Evolutionary conservation across 2,329 filamentous ascomycete genomes (phyloP).

Genomic region (Epichloe brachyelytri): DNA sequence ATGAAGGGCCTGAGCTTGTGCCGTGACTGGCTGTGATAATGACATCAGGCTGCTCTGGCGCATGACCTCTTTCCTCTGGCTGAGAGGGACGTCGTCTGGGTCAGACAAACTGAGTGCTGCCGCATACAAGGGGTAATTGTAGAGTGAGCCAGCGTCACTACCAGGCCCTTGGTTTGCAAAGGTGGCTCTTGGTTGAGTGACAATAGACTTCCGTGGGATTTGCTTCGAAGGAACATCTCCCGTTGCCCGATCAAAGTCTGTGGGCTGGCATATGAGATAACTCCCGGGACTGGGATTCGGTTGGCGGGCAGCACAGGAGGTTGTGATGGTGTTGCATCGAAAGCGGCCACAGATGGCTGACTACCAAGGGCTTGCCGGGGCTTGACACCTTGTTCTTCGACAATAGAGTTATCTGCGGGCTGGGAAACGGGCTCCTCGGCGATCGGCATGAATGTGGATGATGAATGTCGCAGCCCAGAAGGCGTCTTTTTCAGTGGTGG

Average conservation of each 20-base stretch:
- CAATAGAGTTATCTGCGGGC: constrained; percentile 7
- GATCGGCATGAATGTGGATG: constrained; percentile 25
- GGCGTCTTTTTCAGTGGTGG: constrained; percentile 14
- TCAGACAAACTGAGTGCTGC: constrained; percentile 24
- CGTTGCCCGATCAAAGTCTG: constrained; percentile 44
- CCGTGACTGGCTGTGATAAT: constrained; percentile 12
- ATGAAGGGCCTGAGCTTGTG: constrained; percentile 8
- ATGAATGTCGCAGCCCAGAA: constrained; percentile 8
- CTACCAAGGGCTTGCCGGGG: constrained; percentile 4
- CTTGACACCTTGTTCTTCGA: constrained; percentile 4
- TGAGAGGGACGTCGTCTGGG: constrained; percentile 59
- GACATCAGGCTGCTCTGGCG: constrained; percentile 34
- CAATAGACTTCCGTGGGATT: constrained; percentile 30
- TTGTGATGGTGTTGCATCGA: constrained; percentile 9
- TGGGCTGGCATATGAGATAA: constrained; percentile 37
- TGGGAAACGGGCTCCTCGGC: constrained; percentile 25
- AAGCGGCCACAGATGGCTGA: constrained; percentile 10
- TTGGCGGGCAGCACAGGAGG: not conserved
- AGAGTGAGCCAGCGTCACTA: constrained; percentile 30
- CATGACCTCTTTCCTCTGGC: constrained; percentile 50
- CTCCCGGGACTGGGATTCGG: constrained; percentile 26
- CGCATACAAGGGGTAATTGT: constrained; percentile 22
- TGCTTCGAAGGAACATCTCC: constrained; percentile 40
- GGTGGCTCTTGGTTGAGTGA: constrained; percentile 15
- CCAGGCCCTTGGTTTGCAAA: constrained; percentile 13